phyloP scores from a whole-genome alignment of 306 rosid species.

The Hippophae rhamnoides region DNA sequence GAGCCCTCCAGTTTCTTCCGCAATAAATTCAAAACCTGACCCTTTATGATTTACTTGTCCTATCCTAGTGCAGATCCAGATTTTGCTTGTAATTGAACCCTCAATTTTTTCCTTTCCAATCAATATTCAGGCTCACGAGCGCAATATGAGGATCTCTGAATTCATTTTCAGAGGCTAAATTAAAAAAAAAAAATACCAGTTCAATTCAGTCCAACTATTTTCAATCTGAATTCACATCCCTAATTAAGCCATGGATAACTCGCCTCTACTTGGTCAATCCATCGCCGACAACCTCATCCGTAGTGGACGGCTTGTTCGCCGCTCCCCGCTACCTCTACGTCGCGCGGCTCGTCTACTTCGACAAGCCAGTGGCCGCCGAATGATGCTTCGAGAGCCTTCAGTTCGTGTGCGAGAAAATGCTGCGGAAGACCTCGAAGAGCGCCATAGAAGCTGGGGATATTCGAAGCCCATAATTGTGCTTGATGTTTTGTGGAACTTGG shows the following conservation, averaged over 20 bases:
- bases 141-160: no score
- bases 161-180: no score
- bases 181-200: no score
- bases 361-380: constrained; percentile 52
- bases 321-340: constrained; percentile 34
- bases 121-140: no score
- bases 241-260: constrained; percentile 21
- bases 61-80: no score
- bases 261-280: constrained; percentile 46
- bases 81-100: no score
- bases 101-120: no score
- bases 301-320: constrained; percentile 40
- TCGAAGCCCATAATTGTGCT: constrained; percentile 56
- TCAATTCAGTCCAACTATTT: no score
- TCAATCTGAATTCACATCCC: no score
- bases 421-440: constrained; percentile 75
- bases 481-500: constrained; percentile 65
- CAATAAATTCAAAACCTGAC: no score
- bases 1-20: no score
- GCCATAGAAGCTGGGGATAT: constrained; percentile 67
- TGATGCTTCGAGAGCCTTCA: constrained; percentile 70
- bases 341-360: constrained; percentile 52
- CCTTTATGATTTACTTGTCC: no score
- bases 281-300: constrained; percentile 32
- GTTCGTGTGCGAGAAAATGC: constrained; percentile 70